These are phyloP conservation scores for Fusarium illudens DNA, from an alignment of 2,329 filamentous ascomycete genomes.

Conservation along the genomic window DNA sequence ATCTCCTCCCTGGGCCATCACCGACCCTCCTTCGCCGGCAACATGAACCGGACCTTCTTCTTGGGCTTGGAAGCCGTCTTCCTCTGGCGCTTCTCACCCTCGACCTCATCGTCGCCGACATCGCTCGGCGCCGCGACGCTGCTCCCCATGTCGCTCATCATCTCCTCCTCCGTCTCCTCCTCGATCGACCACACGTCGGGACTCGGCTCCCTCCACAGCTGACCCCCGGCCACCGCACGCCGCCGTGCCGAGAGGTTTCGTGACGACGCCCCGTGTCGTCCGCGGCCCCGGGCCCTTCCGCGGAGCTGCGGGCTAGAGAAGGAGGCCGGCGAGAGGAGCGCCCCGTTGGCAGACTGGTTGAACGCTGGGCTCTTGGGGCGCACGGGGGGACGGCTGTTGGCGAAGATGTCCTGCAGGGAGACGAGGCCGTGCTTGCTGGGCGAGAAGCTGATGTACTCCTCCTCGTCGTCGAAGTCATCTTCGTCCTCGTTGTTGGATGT, in stretches of 20 bases:
- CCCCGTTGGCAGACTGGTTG: constrained; percentile 42
- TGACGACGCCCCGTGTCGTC: constrained; percentile 40
- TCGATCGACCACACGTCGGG: constrained; percentile 68
- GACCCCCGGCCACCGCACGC: constrained; percentile 46
- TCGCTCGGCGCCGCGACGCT: constrained; percentile 44
- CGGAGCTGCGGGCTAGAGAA: constrained; percentile 41
- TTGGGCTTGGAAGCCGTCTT: constrained; percentile 57
- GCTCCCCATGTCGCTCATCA: constrained; percentile 54
- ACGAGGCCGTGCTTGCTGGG: constrained; percentile 52
- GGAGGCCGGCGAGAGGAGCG: constrained; percentile 40
- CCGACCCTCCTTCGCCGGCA: constrained; percentile 53
- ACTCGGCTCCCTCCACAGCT: constrained; percentile 65
- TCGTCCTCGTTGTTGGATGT: constrained; percentile 58
- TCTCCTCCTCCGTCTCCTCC: constrained; percentile 65
- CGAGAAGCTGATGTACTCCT: constrained; percentile 61
- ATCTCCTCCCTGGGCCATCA: background rate
- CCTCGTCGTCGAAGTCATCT: constrained; percentile 57
- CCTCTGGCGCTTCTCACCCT: constrained; percentile 25
- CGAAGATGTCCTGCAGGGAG: constrained; percentile 54
- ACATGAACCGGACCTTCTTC: constrained; percentile 66
- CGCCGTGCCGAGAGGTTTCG: constrained; percentile 44
- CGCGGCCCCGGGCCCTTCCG: constrained; percentile 44
- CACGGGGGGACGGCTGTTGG: constrained; percentile 47
- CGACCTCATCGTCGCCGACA: constrained; percentile 39
- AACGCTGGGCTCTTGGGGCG: constrained; percentile 46